A percentile compares a stretch with the other conserved stretches of the same genome.
These are phyloP conservation scores for Pilaira anomala DNA, from an alignment of 192 early-diverging fungal genomes.

Conservation along the genomic window DNA sequence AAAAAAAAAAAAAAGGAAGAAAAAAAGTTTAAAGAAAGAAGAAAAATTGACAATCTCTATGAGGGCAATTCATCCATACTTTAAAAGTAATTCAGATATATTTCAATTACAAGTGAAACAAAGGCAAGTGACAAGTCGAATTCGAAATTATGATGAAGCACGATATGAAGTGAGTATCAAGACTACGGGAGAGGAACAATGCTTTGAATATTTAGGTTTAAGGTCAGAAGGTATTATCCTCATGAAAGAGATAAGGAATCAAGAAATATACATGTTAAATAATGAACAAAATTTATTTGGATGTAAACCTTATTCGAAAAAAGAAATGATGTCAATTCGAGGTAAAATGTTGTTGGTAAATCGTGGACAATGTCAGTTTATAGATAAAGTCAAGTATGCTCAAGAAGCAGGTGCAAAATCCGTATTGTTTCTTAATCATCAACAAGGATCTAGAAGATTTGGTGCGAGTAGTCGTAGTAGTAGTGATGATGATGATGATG, in stretches of 20 bases:
- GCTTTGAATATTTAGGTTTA: not conserved
- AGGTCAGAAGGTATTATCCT: conserved; percentile 2
- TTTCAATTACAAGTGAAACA: conserved; percentile 5
- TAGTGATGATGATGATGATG: not conserved
- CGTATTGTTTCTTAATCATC: conserved; percentile 38
- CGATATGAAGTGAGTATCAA: not conserved
- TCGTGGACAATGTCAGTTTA: conserved; percentile 44
- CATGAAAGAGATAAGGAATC: not conserved
- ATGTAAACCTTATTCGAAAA: conserved; percentile 33
- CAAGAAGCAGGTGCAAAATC: conserved; percentile 43
- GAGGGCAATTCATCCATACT: conserved; percentile 6
- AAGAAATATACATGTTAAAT: not conserved
- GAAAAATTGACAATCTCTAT: conserved; percentile 3
- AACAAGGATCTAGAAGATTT: not conserved
- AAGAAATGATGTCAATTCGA: conserved; percentile 21
- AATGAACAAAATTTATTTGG: conserved; percentile 16
- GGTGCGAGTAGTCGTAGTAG: not conserved
- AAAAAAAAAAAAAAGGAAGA: too few relatives aligned
- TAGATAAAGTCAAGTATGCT: conserved; percentile 41
- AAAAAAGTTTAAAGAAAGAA: conserved; percentile 1
- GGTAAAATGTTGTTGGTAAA: conserved; percentile 40
- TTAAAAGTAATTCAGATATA: not conserved
- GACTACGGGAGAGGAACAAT: not conserved
- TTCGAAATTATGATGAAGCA: not conserved
- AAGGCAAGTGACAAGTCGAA: not conserved